Evolutionary conservation across 106 monocot species (phyloP), one percentile per base, ranked within the genome.

Genomic region (Allium sativum): DNA sequence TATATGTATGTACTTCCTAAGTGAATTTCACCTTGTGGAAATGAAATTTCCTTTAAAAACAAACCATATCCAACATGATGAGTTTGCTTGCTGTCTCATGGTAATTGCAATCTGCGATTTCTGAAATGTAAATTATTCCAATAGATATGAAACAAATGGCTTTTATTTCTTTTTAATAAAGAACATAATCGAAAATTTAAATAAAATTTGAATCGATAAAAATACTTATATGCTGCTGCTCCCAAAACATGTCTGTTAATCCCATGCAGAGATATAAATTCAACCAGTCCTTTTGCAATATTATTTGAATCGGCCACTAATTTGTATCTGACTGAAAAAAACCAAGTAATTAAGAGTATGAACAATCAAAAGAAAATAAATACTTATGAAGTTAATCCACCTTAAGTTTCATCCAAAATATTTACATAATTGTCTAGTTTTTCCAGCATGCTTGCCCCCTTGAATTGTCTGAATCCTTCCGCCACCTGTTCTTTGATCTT

Each of bases 181-280:
- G n/a, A 5, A 58, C 5, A 14, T 12, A 58, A 40, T 1, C 14
- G 17, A 64, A 18, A n/a, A 31, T 0, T 31, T 3, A 31, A 31
- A 31, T 31, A 31, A 31, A 31, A 31, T 60, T 57, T 62, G 7
- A 55, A 68, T 68, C 44, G 55, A 10, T 46, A 75, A 72, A 64
- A 71, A 10, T 62, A 43, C 68, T 75, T 79, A 52, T 74, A 67
- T 16, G 79, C 78, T 47, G 74, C 71, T 48, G 75, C 75, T 10
- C 82, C 83, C 83, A 83, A 65, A 44, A 83, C 79, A 75, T 79
- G 83, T 10, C 69, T 79, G 15, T 68, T 68, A 18, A 83, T 72
- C 40, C 60, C 47, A 68, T 75, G 64, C 44, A 71, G 62, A 42
- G 42, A 17, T 44, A 83, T 75, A 9, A 75, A 20, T 53, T 71